Conservation (phyloP, 805 yeast genomes). For the Priceomyces castillae region DNA sequence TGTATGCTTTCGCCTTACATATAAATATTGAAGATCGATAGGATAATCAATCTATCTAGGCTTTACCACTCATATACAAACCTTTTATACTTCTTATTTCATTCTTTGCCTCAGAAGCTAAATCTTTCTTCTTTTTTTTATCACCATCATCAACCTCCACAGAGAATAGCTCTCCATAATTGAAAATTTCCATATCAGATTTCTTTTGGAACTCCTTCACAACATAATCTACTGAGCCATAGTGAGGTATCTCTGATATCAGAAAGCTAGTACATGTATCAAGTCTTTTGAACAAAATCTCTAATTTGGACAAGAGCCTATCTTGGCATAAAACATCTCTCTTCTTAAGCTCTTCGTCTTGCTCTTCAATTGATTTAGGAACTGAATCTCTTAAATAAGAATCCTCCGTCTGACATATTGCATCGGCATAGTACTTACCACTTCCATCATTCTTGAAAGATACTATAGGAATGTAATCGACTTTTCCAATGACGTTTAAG, state of each 20-base stretch:
- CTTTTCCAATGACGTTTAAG: conserved; percentile 30
- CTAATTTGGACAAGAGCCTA: conserved; percentile 22
- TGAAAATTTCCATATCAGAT: conserved; percentile 34
- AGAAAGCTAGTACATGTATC: conserved; percentile 25
- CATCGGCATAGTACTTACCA: conserved; percentile 35
- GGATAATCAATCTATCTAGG: too few relatives aligned
- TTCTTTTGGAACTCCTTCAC: conserved; percentile 36
- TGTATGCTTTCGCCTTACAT: too few relatives aligned
- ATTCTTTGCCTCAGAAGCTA: conserved; percentile 33
- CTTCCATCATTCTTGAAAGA: conserved; percentile 27
- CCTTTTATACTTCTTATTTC: conserved; percentile 44
- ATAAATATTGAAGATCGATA: too few relatives aligned
- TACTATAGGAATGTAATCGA: conserved; percentile 39
- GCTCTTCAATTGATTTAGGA: conserved; percentile 11
- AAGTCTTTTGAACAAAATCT: conserved; percentile 20
- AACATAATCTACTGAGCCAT: conserved; percentile 23
- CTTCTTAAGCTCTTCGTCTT: conserved; percentile 15
- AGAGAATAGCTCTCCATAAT: conserved; percentile 28
- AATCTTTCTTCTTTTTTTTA: conserved; percentile 15
- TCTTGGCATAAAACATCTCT: conserved; percentile 27
- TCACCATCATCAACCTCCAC: conserved; percentile 10
- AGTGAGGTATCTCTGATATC: conserved; percentile 31
- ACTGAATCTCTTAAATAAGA: conserved; percentile 15
- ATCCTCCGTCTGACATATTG: conserved; percentile 36
- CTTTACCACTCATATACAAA: conserved; percentile 43